A percentile compares a stretch with the other conserved stretches of the same genome.
These are phyloP conservation scores for Colletotrichum godetiae DNA, from an alignment of 2,329 filamentous ascomycete species.

Conservation along the genomic window DNA sequence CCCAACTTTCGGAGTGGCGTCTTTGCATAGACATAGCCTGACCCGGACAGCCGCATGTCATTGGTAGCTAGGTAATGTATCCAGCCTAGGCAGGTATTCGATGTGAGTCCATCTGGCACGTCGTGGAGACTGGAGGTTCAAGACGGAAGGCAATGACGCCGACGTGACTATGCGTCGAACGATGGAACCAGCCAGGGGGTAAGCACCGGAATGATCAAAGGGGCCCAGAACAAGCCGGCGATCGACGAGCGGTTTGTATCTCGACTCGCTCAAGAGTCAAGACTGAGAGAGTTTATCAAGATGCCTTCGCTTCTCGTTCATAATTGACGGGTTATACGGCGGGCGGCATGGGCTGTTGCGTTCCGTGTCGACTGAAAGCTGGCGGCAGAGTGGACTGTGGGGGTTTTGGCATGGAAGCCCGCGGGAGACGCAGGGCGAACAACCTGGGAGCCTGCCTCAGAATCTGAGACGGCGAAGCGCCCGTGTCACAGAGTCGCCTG, in stretches of 20 bases:
- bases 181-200: not conserved
- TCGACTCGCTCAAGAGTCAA: not conserved
- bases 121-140: not conserved
- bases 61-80: not conserved
- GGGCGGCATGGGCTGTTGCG: slow-evolving; percentile 5
- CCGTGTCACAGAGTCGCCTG: slow-evolving; percentile 18
- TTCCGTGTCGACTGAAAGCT: slow-evolving; percentile 1
- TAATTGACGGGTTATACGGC: not conserved
- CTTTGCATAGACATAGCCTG: not conserved
- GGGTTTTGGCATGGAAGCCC: slow-evolving; percentile 14
- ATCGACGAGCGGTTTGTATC: not conserved
- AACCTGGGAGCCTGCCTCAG: slow-evolving; percentile 27
- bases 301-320: not conserved
- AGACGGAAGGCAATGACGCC: not conserved
- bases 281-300: not conserved
- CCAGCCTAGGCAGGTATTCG: not conserved
- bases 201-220: slow-evolving; percentile 5
- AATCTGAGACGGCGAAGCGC: slow-evolving; percentile 32
- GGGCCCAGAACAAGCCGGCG: not conserved
- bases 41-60: no score
- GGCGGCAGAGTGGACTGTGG: not conserved
- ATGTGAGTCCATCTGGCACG: not conserved
- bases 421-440: slow-evolving; percentile 13
- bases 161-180: not conserved
- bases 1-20: not conserved